phyloP scores from a whole-genome alignment of 176 grass and related monocot genomes.

The Triticum dicoccoides region DNA sequence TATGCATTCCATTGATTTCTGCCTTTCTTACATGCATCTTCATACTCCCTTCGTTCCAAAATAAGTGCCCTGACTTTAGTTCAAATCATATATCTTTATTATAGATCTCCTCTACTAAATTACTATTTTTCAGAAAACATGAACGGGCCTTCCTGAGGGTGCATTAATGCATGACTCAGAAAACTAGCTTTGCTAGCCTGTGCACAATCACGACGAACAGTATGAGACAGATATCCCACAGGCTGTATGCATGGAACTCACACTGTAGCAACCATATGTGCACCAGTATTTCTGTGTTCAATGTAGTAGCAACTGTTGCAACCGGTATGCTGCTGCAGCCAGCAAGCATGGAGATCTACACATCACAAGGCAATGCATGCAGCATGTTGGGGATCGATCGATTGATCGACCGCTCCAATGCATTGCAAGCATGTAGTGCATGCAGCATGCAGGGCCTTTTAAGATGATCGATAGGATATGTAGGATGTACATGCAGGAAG shows the following conservation, averaged over 20 bases:
- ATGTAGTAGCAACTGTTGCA: constrained; percentile 25
- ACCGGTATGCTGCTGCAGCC: not conserved
- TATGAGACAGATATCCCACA: constrained; percentile 16
- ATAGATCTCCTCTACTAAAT: not conserved
- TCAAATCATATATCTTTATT: not conserved
- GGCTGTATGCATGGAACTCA: constrained; percentile 27
- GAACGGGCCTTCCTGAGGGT: not conserved
- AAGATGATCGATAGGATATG: constrained; percentile 5
- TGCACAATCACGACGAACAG: constrained; percentile 36
- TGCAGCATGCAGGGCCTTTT: not conserved
- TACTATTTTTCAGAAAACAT: not conserved
- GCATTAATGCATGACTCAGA: not conserved
- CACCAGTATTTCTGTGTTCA: constrained; percentile 41
- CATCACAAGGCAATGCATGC: not conserved
- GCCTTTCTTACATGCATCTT: not conserved
- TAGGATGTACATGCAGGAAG: constrained; percentile 32
- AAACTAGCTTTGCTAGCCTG: not conserved
- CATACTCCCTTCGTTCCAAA: not conserved
- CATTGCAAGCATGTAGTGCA: constrained; percentile 29
- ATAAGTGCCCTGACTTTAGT: too few species aligned
- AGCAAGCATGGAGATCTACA: constrained; percentile 23
- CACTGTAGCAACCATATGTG: constrained; percentile 31
- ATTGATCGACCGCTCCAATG: constrained; percentile 7
- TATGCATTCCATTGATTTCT: not conserved
- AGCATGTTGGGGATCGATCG: constrained; percentile 23